A percentile compares a stretch with the other conserved stretches of the same genome.
These are phyloP conservation scores for Lycium barbarum DNA, from an alignment of 257 asterid genomes.

Conservation along the genomic window DNA sequence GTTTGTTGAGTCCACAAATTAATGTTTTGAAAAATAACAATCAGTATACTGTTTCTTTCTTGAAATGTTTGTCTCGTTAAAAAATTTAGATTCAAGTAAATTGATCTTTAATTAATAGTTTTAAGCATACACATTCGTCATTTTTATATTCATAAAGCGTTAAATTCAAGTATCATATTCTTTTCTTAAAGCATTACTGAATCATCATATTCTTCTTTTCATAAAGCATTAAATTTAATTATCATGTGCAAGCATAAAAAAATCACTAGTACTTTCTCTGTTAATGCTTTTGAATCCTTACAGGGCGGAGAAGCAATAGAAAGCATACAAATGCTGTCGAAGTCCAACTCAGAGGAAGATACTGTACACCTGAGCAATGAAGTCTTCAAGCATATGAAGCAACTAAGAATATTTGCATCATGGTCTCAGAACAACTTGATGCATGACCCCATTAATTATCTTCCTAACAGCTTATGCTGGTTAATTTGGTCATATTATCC, in stretches of 20 bases:
- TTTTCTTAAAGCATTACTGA: no score
- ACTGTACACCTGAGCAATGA: background rate
- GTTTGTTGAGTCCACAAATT: no score
- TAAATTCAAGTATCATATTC: no score
- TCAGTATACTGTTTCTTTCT: no score
- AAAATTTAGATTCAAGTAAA: no score
- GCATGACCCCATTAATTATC: background rate
- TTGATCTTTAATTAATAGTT: no score
- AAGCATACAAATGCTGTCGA: background rate
- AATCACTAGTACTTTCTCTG: background rate
- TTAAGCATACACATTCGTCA: no score
- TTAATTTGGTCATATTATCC: slow-evolving; percentile 12
- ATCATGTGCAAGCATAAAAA: background rate
- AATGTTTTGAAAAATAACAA: no score
- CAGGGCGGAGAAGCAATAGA: background rate
- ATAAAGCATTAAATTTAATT: no score
- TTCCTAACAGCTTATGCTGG: slow-evolving; percentile 29
- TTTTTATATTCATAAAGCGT: no score
- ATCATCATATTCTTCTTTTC: background rate
- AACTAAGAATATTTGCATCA: slow-evolving; percentile 20
- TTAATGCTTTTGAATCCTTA: background rate
- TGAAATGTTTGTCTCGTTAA: no score
- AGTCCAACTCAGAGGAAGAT: background rate
- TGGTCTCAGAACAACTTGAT: background rate
- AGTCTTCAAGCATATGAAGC: slow-evolving; percentile 23